Percentiles rank a stretch among this genome's conserved stretches.
Evolutionary conservation across 1,284 basidiomycete species (phyloP).

Genomic region (Thelephora terrestris): DNA sequence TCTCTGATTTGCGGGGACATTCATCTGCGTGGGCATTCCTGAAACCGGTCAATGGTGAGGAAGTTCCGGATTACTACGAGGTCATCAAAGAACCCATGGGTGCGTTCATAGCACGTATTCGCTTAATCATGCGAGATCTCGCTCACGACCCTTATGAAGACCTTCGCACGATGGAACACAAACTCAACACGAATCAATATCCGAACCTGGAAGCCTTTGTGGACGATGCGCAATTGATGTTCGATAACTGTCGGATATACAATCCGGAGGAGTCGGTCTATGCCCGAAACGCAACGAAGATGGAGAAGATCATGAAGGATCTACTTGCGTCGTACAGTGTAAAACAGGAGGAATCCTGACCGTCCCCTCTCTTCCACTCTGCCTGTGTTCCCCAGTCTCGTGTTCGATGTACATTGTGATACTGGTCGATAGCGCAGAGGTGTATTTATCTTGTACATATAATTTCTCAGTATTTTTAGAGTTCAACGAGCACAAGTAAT

Average conservation of each 20-base stretch:
- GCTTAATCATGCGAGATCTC: background rate
- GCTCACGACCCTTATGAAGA: slow-evolving; percentile 38
- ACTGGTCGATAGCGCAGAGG: no score
- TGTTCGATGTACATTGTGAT: no score
- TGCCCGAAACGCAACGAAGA: slow-evolving; percentile 74
- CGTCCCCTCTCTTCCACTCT: background rate
- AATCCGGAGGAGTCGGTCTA: slow-evolving; percentile 85
- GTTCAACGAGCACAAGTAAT: no score
- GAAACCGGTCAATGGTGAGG: slow-evolving; percentile 71
- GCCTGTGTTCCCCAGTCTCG: no score
- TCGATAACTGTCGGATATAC: slow-evolving; percentile 87
- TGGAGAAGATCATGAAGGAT: slow-evolving; percentile 65
- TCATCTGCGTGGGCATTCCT: slow-evolving; percentile 84
- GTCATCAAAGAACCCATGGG: slow-evolving; percentile 93
- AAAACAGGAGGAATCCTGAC: slow-evolving; percentile 12
- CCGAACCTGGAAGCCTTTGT: slow-evolving; percentile 68
- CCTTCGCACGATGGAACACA: slow-evolving; percentile 87
- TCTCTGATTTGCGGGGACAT: slow-evolving; percentile 78
- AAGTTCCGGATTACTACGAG: slow-evolving; percentile 88
- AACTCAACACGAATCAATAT: slow-evolving; percentile 80
- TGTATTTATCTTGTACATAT: no score
- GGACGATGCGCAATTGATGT: slow-evolving; percentile 76
- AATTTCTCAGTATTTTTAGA: no score
- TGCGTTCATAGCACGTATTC: slow-evolving; percentile 26
- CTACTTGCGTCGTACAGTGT: slow-evolving; percentile 21